Percentiles rank a stretch among this genome's conserved stretches.
Conservation (phyloP, 164 flowering plant species). For the Dillenia suffruticosa region DNA sequence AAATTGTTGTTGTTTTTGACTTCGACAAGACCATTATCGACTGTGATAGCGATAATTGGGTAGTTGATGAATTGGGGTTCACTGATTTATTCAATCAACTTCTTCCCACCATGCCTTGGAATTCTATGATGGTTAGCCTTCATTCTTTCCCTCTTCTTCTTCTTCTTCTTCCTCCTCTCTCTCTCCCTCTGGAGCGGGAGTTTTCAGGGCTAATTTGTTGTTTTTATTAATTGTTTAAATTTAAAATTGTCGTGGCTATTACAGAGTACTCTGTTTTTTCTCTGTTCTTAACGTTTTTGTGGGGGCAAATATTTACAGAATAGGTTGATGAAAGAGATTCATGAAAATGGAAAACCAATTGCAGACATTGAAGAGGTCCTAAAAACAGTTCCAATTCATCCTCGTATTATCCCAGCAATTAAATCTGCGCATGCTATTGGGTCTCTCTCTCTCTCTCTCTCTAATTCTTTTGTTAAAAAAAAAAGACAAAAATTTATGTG, state of each 20-base stretch:
- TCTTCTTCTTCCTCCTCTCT: background rate
- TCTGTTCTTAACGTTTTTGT: background rate
- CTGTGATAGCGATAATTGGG: constrained; percentile 76
- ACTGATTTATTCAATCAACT: constrained; percentile 60
- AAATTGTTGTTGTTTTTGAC: constrained; percentile 60
- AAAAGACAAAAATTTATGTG: too few species aligned
- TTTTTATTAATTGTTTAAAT: background rate
- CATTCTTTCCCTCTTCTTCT: background rate
- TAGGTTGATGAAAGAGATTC: constrained; percentile 50
- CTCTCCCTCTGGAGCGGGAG: background rate
- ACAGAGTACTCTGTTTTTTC: constrained; percentile 1
- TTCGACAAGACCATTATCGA: constrained; percentile 85
- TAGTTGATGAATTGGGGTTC: constrained; percentile 56
- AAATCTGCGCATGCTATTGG: constrained; percentile 43
- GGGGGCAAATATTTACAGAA: constrained; percentile 37
- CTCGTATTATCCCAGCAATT: constrained; percentile 43
- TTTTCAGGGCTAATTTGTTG: background rate
- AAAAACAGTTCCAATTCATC: constrained; percentile 38
- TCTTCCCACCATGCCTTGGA: constrained; percentile 83
- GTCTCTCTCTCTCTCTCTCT: constrained; percentile 13
- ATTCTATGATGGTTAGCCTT: constrained; percentile 57
- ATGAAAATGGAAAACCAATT: constrained; percentile 43
- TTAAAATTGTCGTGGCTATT: background rate
- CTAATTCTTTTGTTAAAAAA: background rate
- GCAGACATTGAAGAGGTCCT: constrained; percentile 39